Evolutionary conservation across 257 asterid species (phyloP).

Genomic region (Paulownia fortunei): DNA sequence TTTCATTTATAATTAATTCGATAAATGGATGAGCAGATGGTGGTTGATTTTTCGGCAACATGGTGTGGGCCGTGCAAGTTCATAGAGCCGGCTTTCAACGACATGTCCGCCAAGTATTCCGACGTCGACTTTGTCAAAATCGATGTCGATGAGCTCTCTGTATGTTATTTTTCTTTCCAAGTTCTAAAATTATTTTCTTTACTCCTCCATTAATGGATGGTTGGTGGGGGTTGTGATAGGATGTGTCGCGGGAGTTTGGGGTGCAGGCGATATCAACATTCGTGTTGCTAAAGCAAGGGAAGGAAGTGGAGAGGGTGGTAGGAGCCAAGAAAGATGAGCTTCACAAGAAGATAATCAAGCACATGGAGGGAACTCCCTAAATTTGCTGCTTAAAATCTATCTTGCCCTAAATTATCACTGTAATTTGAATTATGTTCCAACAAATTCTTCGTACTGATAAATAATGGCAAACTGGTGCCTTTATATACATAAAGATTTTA

Average conservation of each 20-base stretch:
- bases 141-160: constrained; percentile 79
- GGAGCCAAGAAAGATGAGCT: constrained; percentile 81
- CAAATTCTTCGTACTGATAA: background rate
- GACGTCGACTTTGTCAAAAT: constrained; percentile 79
- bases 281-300: constrained; percentile 79
- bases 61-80: constrained; percentile 96
- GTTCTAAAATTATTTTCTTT: no score
- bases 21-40: constrained; percentile 51
- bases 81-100: constrained; percentile 64
- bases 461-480: background rate
- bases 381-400: constrained; percentile 72
- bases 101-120: constrained; percentile 56
- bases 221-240: constrained; percentile 52
- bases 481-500: no score
- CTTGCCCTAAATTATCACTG: background rate
- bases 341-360: constrained; percentile 60
- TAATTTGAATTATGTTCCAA: background rate
- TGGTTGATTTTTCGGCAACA: constrained; percentile 76
- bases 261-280: constrained; percentile 92
- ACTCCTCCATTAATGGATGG: constrained; percentile 3
- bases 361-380: constrained; percentile 82
- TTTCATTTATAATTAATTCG: background rate
- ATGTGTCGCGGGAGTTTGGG: constrained; percentile 58
- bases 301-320: constrained; percentile 66
- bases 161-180: constrained; percentile 32